Conservation (phyloP, 768 basidiomycete species). For the Rhizopogon vulgaris region DNA sequence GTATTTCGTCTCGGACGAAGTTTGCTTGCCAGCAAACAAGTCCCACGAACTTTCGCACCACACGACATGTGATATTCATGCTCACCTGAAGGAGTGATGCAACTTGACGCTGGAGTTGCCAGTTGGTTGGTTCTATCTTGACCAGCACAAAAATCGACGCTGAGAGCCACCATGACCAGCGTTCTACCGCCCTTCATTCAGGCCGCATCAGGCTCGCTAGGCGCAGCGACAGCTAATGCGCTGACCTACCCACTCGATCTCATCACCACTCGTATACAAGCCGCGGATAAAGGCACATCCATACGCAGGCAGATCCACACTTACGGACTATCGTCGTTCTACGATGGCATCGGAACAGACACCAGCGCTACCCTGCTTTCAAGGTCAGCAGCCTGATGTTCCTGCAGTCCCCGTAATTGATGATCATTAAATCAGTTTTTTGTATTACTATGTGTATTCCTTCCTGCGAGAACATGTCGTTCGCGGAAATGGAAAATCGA, state of each 20-base stretch:
- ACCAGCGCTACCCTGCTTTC: slow-evolving; percentile 48
- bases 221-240: slow-evolving; percentile 47
- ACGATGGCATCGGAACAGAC: slow-evolving; percentile 46
- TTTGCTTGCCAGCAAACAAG: too few species aligned
- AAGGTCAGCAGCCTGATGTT: slow-evolving; percentile 31
- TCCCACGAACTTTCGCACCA: too few species aligned
- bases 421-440: slow-evolving; percentile 32
- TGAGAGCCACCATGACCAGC: slow-evolving; percentile 41
- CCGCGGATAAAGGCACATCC: slow-evolving; percentile 3
- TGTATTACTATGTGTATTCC: slow-evolving; percentile 57
- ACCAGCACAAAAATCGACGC: background rate
- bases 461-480: slow-evolving; percentile 38
- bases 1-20: too few species aligned
- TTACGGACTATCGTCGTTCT: slow-evolving; percentile 40
- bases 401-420: background rate
- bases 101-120: too few species aligned
- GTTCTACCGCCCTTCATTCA: slow-evolving; percentile 54
- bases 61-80: too few species aligned
- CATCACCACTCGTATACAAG: slow-evolving; percentile 46
- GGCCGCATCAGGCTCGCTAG: slow-evolving; percentile 51
- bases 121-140: too few species aligned
- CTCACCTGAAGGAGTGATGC: too few species aligned
- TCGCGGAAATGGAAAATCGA: slow-evolving; percentile 26
- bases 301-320: slow-evolving; percentile 23
- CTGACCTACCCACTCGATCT: slow-evolving; percentile 55